These are phyloP conservation scores for Zostera marina DNA, from an alignment of 116 monocot species.

Conservation along the genomic window DNA sequence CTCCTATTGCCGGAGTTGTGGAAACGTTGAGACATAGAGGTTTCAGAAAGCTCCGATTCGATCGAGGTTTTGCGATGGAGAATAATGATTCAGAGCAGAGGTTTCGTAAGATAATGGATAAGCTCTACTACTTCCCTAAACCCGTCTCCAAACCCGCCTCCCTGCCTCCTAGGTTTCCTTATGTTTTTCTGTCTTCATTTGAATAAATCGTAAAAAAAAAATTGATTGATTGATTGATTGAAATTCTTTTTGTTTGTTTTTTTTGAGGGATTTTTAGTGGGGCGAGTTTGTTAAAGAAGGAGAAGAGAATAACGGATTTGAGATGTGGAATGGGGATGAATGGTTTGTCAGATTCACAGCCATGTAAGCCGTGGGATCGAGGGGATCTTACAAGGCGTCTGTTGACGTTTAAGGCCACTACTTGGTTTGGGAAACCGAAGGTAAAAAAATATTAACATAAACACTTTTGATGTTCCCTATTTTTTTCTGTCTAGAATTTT, in stretches of 20 bases:
- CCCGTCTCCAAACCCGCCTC: conserved; percentile 12
- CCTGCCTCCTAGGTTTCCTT: conserved; percentile 11
- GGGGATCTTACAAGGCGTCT: conserved; percentile 61
- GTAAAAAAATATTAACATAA: conserved; percentile 9
- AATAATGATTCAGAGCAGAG: conserved; percentile 49
- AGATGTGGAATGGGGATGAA: conserved; percentile 1
- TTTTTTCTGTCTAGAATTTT: not conserved
- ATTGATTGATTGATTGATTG: not conserved
- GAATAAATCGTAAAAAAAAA: not conserved
- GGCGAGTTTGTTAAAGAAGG: conserved; percentile 8
- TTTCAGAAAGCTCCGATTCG: too few species aligned
- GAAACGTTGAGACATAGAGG: too few species aligned
- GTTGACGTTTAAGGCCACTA: conserved; percentile 93
- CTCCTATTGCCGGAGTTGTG: too few species aligned
- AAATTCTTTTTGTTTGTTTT: not conserved
- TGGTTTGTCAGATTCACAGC: conserved; percentile 8
- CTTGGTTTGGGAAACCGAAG: conserved; percentile 97
- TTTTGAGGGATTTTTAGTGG: conserved; percentile 7
- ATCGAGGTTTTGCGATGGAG: conserved; percentile 10
- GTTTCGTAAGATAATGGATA: conserved; percentile 62
- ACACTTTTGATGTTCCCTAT: conserved; percentile 3
- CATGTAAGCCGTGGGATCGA: conserved; percentile 94
- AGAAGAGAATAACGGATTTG: conserved; percentile 10
- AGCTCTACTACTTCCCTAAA: conserved; percentile 44
- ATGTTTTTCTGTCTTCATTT: not conserved